A percentile compares a stretch with the other conserved stretches of the same genome.
phyloP scores from a whole-genome alignment of 768 basidiomycete genomes.

The Coprinellus micaceus region DNA sequence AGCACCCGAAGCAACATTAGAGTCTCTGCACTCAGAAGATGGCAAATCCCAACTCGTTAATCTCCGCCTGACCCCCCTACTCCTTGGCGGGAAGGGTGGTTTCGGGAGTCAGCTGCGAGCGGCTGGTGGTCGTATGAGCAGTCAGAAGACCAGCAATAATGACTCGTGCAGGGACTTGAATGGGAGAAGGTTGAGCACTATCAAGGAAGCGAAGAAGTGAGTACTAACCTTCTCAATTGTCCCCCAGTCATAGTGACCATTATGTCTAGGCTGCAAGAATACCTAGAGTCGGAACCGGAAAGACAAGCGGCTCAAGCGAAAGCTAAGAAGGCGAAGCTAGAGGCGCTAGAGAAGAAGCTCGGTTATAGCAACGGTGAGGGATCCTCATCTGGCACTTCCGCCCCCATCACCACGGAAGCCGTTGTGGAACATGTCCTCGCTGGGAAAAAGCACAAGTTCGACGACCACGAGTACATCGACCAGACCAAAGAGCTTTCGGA shows the following conservation, averaged over 20 bases:
- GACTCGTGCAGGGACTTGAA: conserved; percentile 92
- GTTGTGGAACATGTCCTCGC: conserved; percentile 44
- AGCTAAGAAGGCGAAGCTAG: conserved; percentile 77
- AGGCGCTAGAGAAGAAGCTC: conserved; percentile 79
- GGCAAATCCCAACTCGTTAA: conserved; percentile 40
- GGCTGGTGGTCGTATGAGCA: conserved; percentile 96
- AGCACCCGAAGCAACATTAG: conserved; percentile 17
- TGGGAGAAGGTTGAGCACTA: conserved; percentile 84
- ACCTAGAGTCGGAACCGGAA: conserved; percentile 80
- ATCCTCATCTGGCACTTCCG: conserved; percentile 6
- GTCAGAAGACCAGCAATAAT: conserved; percentile 91
- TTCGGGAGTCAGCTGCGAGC: conserved; percentile 96
- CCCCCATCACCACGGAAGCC: conserved; percentile 1
- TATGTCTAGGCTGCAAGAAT: conserved; percentile 65
- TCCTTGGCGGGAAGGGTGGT: conserved; percentile 93
- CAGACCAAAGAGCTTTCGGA: conserved; percentile 89
- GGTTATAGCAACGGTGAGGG: conserved; percentile 47
- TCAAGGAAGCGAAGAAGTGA: conserved; percentile 95
- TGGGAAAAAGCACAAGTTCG: conserved; percentile 84
- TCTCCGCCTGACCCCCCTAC: conserved; percentile 67
- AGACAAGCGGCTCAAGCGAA: conserved; percentile 76
- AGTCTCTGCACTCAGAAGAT: conserved; percentile 23
- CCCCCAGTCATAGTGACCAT: background rate
- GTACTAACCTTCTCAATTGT: conserved; percentile 19
- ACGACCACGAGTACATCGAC: conserved; percentile 90